Base-by-base conservation (phyloP, 495 filamentous ascomycete genomes). In the Penicillium alfredii region DNA sequence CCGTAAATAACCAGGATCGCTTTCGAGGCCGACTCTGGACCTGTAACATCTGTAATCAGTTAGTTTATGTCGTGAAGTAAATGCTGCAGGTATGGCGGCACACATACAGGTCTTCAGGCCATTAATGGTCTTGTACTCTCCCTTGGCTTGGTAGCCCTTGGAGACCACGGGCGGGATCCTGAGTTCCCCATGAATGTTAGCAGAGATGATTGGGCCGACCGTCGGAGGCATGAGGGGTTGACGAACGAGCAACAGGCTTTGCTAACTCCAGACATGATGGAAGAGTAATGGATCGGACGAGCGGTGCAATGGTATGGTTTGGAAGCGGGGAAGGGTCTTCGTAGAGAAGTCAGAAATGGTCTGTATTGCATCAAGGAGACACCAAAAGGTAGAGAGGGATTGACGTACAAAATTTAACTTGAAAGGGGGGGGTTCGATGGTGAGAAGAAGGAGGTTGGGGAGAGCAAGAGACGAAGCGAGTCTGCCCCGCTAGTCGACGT, bases 101-200 rank as follows among this genome's bases (percentile, higher is more conserved):
- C 19, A 21, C 13, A 22, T 58, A 81, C 77, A 82, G 30, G 75
- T 79, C 60, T 80, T 76, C 51, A 77, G 38, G 44, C 77, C 76
- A 60, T 72, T 69, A 55, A 79, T 61, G 26, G 68, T 73, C 48
- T 76, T 71, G 51, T 77, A 82, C 51, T 69, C 60, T 34, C 78
- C 78, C 55, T 81, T 82, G 44, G 67, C 51, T 40, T 70, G 51
- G 59, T 81, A 82, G 37, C 59, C 72, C 42, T 76, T 71, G 40
- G 62, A 60, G 12, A 77, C 56, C 23, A 79, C 61, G 8, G 77
- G 74, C 4, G 77, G 76, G 38, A 77, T 66, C 10, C 66, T 45
- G 13, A 20, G 11, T 26, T 15, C 18, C 17, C 15, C 10, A 32
- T 35, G 9, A 26, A 12, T 9, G 32, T 50, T 17, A 40, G 35